A percentile compares a stretch with the other conserved stretches of the same genome.
phyloP scores from a whole-genome alignment of 2,329 filamentous ascomycete species.

The Teratosphaeria epicoccoides region DNA sequence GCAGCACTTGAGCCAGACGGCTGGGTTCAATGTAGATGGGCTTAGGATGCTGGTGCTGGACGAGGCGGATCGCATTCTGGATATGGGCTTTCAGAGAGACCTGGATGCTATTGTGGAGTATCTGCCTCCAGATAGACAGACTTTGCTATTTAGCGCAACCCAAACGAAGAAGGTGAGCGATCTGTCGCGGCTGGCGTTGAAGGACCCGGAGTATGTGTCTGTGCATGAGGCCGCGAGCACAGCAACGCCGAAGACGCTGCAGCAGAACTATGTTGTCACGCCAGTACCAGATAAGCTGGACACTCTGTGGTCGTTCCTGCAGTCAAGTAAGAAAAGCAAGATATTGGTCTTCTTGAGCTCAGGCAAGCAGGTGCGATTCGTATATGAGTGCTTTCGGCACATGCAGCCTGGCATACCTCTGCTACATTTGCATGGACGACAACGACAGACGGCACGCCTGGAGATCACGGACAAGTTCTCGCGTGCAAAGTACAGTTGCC shows the following conservation, averaged over 20 bases:
- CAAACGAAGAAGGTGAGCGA: conserved; percentile 93
- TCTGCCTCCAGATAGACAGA: conserved; percentile 75
- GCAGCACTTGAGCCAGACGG: conserved; percentile 91
- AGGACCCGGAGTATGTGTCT: conserved; percentile 87
- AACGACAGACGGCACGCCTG: conserved; percentile 80
- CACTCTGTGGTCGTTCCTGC: conserved; percentile 85
- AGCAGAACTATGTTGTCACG: conserved; percentile 84
- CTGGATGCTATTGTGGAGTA: conserved; percentile 92
- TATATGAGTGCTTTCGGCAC: conserved; percentile 85
- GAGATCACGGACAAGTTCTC: conserved; percentile 82
- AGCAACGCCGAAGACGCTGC: conserved; percentile 72
- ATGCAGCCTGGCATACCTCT: conserved; percentile 90
- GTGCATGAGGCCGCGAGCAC: conserved; percentile 73
- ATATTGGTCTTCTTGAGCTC: conserved; percentile 93
- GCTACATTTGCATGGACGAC: conserved; percentile 83
- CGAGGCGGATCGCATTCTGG: conserved; percentile 92
- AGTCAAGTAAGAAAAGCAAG: conserved; percentile 82
- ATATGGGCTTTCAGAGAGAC: conserved; percentile 88
- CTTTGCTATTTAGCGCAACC: conserved; percentile 88
- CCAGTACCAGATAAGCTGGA: conserved; percentile 82
- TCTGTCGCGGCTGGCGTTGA: conserved; percentile 73
- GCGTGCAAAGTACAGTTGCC: conserved; percentile 67
- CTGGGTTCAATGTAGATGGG: conserved; percentile 79
- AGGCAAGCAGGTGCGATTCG: conserved; percentile 91
- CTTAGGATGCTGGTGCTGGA: conserved; percentile 88